Conservation (phyloP, 108 stramenopile genomes). For the Conticribra guillardii region DNA sequence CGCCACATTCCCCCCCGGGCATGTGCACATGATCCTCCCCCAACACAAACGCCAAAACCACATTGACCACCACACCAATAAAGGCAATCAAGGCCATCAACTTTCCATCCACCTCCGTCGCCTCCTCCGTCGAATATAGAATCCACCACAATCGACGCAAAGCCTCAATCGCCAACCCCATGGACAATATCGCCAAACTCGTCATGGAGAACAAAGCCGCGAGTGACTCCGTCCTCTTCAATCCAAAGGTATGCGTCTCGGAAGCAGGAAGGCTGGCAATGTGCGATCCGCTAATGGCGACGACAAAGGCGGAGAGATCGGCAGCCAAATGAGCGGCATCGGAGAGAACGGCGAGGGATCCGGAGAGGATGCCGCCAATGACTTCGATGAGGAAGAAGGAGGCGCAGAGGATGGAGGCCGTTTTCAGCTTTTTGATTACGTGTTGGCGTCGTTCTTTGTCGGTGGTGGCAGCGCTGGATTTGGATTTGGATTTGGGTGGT, state of each 20-base stretch:
- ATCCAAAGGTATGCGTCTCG: conserved; percentile 86
- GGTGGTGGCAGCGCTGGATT: background rate
- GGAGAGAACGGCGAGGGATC: conserved; percentile 80
- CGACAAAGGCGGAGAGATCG: conserved; percentile 76
- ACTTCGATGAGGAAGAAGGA: conserved; percentile 82
- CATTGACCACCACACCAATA: conserved; percentile 94
- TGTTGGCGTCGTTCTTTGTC: conserved; percentile 47
- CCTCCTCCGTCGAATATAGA: conserved; percentile 37
- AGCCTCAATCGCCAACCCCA: conserved; percentile 80
- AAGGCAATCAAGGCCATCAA: conserved; percentile 87
- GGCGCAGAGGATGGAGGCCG: conserved; percentile 65
- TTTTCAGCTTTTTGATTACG: conserved; percentile 68
- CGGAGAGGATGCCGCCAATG: conserved; percentile 69
- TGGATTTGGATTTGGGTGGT: background rate
- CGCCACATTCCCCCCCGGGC: conserved; percentile 57
- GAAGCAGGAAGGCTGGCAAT: conserved; percentile 82
- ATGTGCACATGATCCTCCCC: conserved; percentile 85
- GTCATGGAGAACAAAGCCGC: conserved; percentile 89
- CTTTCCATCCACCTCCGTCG: conserved; percentile 78
- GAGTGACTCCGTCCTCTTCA: conserved; percentile 90
- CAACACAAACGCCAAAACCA: conserved; percentile 82
- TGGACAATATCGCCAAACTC: conserved; percentile 77
- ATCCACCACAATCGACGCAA: conserved; percentile 59
- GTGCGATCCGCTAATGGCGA: conserved; percentile 84
- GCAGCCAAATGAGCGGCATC: conserved; percentile 91